Conservation (phyloP, 179 eudicot species). For the Sideroxylon spinosum region DNA sequence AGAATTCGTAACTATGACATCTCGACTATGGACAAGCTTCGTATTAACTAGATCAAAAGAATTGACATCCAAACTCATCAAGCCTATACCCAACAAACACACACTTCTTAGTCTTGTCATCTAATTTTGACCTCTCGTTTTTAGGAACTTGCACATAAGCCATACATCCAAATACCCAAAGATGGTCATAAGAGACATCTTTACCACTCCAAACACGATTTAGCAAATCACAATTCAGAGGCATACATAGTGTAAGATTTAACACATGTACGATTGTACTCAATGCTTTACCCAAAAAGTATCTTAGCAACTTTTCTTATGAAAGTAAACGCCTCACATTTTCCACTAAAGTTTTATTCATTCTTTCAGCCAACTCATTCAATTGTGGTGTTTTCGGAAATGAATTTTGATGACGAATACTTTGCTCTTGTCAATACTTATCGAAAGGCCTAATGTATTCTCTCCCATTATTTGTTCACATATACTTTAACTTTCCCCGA, state of each 20-base stretch:
- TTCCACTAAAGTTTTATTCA: slow-evolving; percentile 18
- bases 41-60: no score
- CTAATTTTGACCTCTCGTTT: background rate
- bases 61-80: no score
- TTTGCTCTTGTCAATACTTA: no score
- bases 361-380: no score
- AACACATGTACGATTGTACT: slow-evolving; percentile 11
- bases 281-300: slow-evolving; percentile 20
- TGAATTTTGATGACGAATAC: background rate
- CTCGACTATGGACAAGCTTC: no score
- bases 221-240: no score
- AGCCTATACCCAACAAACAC: no score
- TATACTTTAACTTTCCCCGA: background rate
- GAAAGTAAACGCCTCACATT: slow-evolving; percentile 1
- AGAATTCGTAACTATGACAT: no score
- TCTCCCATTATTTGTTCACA: background rate
- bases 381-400: no score
- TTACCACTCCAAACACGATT: slow-evolving; percentile 11
- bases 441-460: background rate
- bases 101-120: background rate
- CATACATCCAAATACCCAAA: slow-evolving; percentile 17
- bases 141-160: slow-evolving; percentile 20
- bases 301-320: background rate
- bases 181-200: slow-evolving; percentile 14
- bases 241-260: slow-evolving; percentile 5